Percentiles rank a stretch among this genome's conserved stretches.
Evolutionary conservation across 1,284 basidiomycete species (phyloP).

Genomic region (Papiliotrema terrestris): DNA sequence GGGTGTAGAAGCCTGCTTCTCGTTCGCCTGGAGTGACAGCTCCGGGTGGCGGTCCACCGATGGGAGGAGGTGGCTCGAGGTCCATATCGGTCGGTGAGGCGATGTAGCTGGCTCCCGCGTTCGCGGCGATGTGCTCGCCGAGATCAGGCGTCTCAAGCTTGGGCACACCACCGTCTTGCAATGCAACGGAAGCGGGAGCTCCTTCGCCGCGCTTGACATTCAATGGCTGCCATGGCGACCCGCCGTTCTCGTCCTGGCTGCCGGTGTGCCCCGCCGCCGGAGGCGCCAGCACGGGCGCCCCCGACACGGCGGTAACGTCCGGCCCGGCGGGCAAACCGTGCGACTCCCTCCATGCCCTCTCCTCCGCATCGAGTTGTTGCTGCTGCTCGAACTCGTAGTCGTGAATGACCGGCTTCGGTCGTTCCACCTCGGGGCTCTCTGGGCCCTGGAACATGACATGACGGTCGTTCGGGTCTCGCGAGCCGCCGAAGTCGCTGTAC

Average conservation of each 20-base stretch:
- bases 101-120: background rate
- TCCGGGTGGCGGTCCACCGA: background rate
- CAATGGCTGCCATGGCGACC: slow-evolving; percentile 30
- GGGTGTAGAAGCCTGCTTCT: slow-evolving; percentile 13
- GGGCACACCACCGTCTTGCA: slow-evolving; percentile 7
- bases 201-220: slow-evolving; percentile 23
- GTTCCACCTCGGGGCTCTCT: too few relatives aligned
- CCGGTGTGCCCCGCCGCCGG: background rate
- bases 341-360: slow-evolving; percentile 13
- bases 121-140: background rate
- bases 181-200: slow-evolving; percentile 12
- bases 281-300: background rate
- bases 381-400: slow-evolving; percentile 46
- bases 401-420: slow-evolving; percentile 18
- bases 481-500: slow-evolving; percentile 34
- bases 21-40: slow-evolving; percentile 5
- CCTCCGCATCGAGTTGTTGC: slow-evolving; percentile 31
- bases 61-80: slow-evolving; percentile 8
- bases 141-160: background rate
- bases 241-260: background rate
- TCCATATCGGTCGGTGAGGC: background rate
- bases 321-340: background rate
- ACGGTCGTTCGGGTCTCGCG: slow-evolving; percentile 3
- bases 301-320: background rate
- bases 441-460: slow-evolving; percentile 33